Conservation (phyloP, 306 rosid species). For the Casuarina glauca region DNA sequence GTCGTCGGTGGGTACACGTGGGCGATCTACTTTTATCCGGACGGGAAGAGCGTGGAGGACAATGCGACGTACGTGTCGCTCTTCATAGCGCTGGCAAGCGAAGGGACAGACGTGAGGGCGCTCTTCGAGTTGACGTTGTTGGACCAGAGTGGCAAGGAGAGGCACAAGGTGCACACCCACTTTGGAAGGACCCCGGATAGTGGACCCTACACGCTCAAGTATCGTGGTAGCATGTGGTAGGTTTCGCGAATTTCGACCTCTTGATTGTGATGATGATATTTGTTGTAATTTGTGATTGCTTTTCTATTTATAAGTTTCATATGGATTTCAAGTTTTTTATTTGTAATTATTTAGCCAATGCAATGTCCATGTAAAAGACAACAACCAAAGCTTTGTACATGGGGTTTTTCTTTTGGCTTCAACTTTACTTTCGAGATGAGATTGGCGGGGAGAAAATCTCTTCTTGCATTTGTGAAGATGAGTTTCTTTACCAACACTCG, state of each 20-base stretch:
- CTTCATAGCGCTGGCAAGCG: slow-evolving; percentile 88
- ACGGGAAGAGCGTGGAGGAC: slow-evolving; percentile 86
- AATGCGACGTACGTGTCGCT: slow-evolving; percentile 78
- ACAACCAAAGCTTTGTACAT: too few relatives aligned
- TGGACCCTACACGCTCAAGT: slow-evolving; percentile 86
- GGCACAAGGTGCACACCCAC: slow-evolving; percentile 92
- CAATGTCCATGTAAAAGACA: too few relatives aligned
- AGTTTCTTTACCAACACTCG: too few relatives aligned
- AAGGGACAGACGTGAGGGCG: slow-evolving; percentile 84
- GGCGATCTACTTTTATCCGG: slow-evolving; percentile 92
- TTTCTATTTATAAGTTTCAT: neutral
- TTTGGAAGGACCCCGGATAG: slow-evolving; percentile 83
- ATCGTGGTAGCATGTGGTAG: slow-evolving; percentile 95
- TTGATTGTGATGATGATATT: neutral
- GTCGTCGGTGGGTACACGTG: slow-evolving; percentile 83
- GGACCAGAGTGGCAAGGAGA: slow-evolving; percentile 92
- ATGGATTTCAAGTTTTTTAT: neutral
- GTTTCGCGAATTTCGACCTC: slow-evolving; percentile 23
- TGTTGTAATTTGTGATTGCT: neutral
- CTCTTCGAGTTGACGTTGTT: slow-evolving; percentile 81
- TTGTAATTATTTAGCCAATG: too few relatives aligned
- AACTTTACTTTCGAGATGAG: too few relatives aligned
- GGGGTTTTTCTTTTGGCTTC: too few relatives aligned
- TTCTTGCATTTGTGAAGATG: too few relatives aligned
- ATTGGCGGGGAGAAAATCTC: neutral